Evolutionary conservation across 306 rosid genomes (phyloP), one percentile per base, ranked within the genome.

Genomic region (Prunus mira): DNA sequence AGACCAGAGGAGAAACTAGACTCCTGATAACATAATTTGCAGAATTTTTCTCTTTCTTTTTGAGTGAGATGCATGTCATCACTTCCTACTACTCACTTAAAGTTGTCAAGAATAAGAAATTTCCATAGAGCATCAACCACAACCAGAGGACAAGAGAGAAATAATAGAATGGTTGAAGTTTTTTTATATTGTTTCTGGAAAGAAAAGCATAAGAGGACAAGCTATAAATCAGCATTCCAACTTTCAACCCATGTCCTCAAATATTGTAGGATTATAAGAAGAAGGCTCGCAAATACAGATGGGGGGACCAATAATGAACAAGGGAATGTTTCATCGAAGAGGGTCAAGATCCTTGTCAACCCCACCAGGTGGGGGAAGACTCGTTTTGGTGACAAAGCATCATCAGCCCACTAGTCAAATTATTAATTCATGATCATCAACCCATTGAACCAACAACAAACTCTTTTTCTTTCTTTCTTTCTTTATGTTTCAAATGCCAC

Each of bases 331-430:
- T 89, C 90, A 87, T 87, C 54, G 73, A 85, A 85, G 90, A 91
- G 91, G 82, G 93, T 91, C 96, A 91, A 90, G 83, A 89, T 83
- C 91, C 89, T 87, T 90, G 98, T 94, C 95, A 94, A 92, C 88
- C 89, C 93, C 91, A 86, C 91, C 87, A 78, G 19, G n/a, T 77
- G 65, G 55, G 79, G 75, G 71, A 71, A 82, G 67, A 76, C 70
- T 79, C 45, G 57, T 76, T 83, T 79, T 71, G 72, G 82, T 82
- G 96, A 86, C 69, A 79, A 76, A 46, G 88, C 90, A 82, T 62
- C 81, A 79, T 51, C 43, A 38, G 2, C 43, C 79, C 91, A 85
- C 92, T 76, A 80, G 83, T 85, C 92, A 88, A 85, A 73, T 86
- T 84, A 50, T 81, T 65, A 74, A 72, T 87, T 74, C 86, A 22